phyloP scores from a whole-genome alignment of 352 stramenopile species.

The Phytopythium litorale region DNA sequence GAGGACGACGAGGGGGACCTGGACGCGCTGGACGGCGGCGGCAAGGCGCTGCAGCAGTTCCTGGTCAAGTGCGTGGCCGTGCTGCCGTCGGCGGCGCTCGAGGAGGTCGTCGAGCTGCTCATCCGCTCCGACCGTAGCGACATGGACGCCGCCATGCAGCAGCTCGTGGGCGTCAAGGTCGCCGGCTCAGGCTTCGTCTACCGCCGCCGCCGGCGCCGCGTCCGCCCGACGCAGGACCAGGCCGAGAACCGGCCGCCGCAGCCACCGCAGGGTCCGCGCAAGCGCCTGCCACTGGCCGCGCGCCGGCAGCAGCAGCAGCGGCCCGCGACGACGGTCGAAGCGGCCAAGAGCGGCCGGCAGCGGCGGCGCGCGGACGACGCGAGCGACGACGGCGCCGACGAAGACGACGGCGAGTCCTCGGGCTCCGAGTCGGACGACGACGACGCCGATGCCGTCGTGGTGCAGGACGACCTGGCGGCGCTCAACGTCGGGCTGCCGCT shows the following conservation, averaged over 20 bases:
- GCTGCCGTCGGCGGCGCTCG: conserved; percentile 53
- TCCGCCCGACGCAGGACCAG: no score
- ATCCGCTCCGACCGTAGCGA: conserved; percentile 56
- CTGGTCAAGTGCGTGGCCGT: conserved; percentile 62
- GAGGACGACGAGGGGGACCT: conserved; percentile 31
- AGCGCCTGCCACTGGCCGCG: no score
- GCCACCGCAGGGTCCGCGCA: no score
- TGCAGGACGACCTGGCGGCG: conserved; percentile 9
- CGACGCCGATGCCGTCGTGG: conserved; percentile 7
- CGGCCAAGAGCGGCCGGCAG: no score
- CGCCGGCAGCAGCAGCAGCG: no score
- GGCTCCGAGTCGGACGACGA: conserved; percentile 11
- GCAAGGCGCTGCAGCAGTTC: conserved; percentile 70
- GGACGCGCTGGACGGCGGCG: conserved; percentile 31
- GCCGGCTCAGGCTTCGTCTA: conserved; percentile 52
- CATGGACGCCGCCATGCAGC: conserved; percentile 67
- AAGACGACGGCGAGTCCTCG: not conserved
- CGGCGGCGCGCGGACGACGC: not conserved
- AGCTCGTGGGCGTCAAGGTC: conserved; percentile 64
- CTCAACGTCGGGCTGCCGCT: not conserved
- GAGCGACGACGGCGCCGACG: not conserved
- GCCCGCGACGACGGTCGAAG: no score
- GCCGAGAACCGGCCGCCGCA: no score
- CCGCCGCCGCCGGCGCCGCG: conserved; percentile 20
- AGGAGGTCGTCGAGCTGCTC: conserved; percentile 67